A percentile compares a stretch with the other conserved stretches of the same genome.
Evolutionary conservation across 345 rosid genomes (phyloP).

Genomic region (Acer campestre): DNA sequence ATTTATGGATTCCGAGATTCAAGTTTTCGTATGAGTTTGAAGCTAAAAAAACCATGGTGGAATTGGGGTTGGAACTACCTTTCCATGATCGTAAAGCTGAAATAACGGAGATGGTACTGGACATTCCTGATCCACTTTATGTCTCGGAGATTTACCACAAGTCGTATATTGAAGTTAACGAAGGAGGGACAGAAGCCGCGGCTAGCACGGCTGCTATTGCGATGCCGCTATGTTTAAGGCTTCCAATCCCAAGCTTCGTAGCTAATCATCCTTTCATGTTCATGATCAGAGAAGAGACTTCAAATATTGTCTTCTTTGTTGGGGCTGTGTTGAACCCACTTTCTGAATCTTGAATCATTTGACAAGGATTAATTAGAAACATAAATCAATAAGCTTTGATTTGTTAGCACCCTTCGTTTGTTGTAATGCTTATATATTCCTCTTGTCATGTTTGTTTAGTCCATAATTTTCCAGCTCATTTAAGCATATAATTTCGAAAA

Average conservation of each 20-base stretch:
- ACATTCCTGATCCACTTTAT: not conserved
- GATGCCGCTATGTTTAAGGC: too few species aligned
- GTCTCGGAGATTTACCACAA: constrained; percentile 32
- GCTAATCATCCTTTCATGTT: constrained; percentile 38
- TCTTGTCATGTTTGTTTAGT: too few species aligned
- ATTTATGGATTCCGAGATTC: constrained; percentile 33
- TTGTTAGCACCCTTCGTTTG: too few species aligned
- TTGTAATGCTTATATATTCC: too few species aligned
- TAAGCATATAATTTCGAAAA: too few species aligned
- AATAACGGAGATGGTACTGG: constrained; percentile 28
- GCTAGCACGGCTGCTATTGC: constrained; percentile 16
- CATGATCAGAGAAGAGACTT: constrained; percentile 30
- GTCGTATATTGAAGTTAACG: constrained; percentile 41
- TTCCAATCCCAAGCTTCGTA: too few species aligned
- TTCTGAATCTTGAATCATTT: constrained; percentile 16
- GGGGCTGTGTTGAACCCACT: constrained; percentile 35
- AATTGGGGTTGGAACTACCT: constrained; percentile 27
- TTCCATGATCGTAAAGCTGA: constrained; percentile 16
- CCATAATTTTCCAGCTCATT: too few species aligned
- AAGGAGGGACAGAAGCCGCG: constrained; percentile 44
- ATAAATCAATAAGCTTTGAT: too few species aligned
- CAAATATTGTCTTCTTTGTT: constrained; percentile 19
- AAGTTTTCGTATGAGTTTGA: constrained; percentile 33
- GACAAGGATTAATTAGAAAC: too few species aligned
- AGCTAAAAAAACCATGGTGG: constrained; percentile 24